Conservation (phyloP, 140 eudicot species). For the Flaveria floridana region DNA sequence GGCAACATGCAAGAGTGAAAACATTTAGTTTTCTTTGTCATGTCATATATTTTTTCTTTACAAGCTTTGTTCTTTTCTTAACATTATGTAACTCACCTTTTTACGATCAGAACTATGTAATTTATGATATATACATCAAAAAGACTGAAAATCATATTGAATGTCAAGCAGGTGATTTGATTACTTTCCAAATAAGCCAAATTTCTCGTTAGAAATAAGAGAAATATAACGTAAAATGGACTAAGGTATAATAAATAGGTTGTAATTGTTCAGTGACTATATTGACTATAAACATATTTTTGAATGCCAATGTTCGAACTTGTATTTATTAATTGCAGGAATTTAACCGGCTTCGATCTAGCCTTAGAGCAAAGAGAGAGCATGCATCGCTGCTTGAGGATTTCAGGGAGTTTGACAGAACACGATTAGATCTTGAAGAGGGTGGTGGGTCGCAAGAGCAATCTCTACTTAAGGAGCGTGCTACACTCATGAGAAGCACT, state of each 20-base stretch:
- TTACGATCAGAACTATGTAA: background rate
- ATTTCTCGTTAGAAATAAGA: background rate
- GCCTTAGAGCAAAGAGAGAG: slow-evolving; percentile 92
- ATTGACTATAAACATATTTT: background rate
- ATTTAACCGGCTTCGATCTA: slow-evolving; percentile 81
- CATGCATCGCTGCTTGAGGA: slow-evolving; percentile 97
- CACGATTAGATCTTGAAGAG: slow-evolving; percentile 93
- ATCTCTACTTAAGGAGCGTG: slow-evolving; percentile 91
- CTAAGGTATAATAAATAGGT: background rate
- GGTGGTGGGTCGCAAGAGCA: slow-evolving; percentile 81
- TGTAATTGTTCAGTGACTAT: background rate
- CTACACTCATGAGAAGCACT: slow-evolving; percentile 69
- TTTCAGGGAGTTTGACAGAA: slow-evolving; percentile 88
- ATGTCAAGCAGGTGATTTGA: background rate
- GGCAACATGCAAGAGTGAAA: background rate
- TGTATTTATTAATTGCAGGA: slow-evolving; percentile 52
- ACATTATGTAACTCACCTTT: background rate
- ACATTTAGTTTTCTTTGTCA: background rate
- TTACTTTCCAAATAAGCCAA: background rate
- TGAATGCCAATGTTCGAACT: background rate
- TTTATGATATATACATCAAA: background rate
- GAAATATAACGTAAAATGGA: background rate
- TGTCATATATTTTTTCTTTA: background rate
- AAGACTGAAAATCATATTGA: background rate
- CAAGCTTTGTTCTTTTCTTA: slow-evolving; percentile 1